These are phyloP conservation scores for Ophioceras dolichostomum DNA, from an alignment of 2,329 filamentous ascomycete species.

Conservation along the genomic window DNA sequence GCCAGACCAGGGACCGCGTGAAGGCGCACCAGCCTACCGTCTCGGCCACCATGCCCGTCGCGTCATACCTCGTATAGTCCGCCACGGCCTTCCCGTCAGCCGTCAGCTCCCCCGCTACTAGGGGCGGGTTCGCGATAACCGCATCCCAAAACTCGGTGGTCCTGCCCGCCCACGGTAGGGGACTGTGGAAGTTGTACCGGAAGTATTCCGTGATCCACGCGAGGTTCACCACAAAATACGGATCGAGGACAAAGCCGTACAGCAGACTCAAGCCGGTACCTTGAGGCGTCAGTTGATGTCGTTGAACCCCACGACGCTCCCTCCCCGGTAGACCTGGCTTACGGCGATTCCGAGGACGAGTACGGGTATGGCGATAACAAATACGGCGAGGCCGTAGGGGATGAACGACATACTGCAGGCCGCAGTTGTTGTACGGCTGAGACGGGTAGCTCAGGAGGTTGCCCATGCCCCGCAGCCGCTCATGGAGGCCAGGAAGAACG, in stretches of 20 bases:
- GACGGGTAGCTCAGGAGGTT: constrained; percentile 46
- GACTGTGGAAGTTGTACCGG: constrained; percentile 39
- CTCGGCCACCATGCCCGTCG: constrained; percentile 34
- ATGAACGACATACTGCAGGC: constrained; percentile 48
- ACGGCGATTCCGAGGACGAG: constrained; percentile 53
- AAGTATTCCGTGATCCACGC: constrained; percentile 50
- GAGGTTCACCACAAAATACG: constrained; percentile 43
- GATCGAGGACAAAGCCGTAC: constrained; percentile 40
- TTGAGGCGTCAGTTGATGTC: constrained; percentile 39
- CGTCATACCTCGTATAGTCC: constrained; percentile 33
- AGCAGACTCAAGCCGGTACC: constrained; percentile 38
- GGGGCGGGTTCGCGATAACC: constrained; percentile 34
- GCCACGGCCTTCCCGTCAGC: constrained; percentile 23
- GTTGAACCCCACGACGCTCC: constrained; percentile 40
- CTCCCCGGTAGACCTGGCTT: constrained; percentile 50
- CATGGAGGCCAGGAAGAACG: constrained; percentile 45
- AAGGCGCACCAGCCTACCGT: constrained; percentile 46
- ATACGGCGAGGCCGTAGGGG: constrained; percentile 41
- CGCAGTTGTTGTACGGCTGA: constrained; percentile 46
- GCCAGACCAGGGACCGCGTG: constrained; percentile 46
- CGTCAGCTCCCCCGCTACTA: constrained; percentile 23
- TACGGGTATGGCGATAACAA: constrained; percentile 41
- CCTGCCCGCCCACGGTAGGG: constrained; percentile 38
- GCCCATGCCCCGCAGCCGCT: constrained; percentile 46
- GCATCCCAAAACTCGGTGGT: constrained; percentile 39